Percentiles rank a stretch among this genome's conserved stretches.
phyloP scores from a whole-genome alignment of 768 basidiomycete species.

The Amanita fuliginea region DNA sequence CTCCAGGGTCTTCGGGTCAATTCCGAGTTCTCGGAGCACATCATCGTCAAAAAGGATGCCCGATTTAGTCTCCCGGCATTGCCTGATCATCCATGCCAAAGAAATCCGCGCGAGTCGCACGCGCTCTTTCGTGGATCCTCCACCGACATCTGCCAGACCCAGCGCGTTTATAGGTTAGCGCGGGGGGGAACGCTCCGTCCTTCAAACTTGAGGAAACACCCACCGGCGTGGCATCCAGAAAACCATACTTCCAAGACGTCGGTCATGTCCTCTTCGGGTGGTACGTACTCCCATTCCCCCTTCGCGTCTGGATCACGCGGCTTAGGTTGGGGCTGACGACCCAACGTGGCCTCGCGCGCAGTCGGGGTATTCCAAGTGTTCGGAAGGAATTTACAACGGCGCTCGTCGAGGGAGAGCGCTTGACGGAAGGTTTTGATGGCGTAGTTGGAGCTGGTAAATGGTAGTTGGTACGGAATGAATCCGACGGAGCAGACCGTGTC shows the following conservation, averaged over 20 bases:
- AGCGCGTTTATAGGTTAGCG: constrained; percentile 11
- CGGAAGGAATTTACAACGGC: background rate
- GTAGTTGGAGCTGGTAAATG: constrained; percentile 6
- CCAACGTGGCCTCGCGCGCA: background rate
- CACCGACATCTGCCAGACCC: background rate
- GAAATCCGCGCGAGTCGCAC: constrained; percentile 39
- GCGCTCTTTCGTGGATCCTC: constrained; percentile 19
- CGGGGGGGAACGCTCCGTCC: constrained; percentile 16
- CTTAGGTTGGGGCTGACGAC: background rate
- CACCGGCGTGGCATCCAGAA: background rate
- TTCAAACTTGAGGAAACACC: background rate
- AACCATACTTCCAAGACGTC: constrained; percentile 7
- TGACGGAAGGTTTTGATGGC: background rate
- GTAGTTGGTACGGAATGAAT: constrained; percentile 3
- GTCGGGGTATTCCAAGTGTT: background rate
- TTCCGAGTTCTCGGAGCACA: background rate
- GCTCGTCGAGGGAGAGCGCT: constrained; percentile 2
- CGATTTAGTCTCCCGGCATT: constrained; percentile 47
- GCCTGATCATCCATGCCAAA: constrained; percentile 63
- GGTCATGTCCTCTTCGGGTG: background rate
- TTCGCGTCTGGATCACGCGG: too few relatives aligned
- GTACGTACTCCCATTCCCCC: too few relatives aligned
- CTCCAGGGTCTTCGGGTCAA: background rate
- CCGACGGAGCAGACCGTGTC: constrained; percentile 9
- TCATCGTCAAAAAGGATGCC: constrained; percentile 47